Conservation (phyloP, 441 rosid species). For the Gossypium davidsonii region DNA sequence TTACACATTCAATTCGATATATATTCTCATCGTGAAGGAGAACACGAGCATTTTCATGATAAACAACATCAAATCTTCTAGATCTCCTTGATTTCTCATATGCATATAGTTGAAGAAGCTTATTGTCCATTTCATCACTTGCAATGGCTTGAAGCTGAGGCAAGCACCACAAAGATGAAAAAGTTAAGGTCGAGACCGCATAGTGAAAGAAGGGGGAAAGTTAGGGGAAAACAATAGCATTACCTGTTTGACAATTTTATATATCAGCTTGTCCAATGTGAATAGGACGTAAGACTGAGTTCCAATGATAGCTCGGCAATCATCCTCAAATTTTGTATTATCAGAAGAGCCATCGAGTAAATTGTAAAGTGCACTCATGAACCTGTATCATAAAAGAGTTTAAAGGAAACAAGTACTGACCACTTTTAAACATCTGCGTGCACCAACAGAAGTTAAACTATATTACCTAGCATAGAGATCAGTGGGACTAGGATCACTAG, state of each 20-base stretch:
- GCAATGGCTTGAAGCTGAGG: slow-evolving; percentile 82
- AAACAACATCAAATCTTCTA: slow-evolving; percentile 66
- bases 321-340: slow-evolving; percentile 93
- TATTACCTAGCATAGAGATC: slow-evolving; percentile 83
- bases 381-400: slow-evolving; percentile 39
- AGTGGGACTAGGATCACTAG: slow-evolving; percentile 56
- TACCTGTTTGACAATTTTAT: slow-evolving; percentile 93
- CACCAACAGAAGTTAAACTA: slow-evolving; percentile 14
- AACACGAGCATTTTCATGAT: slow-evolving; percentile 79
- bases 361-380: slow-evolving; percentile 88
- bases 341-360: slow-evolving; percentile 94
- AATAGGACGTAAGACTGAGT: slow-evolving; percentile 92
- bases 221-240: not conserved
- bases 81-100: slow-evolving; percentile 81
- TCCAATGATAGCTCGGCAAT: slow-evolving; percentile 90
- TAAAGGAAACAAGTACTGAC: slow-evolving; percentile 9
- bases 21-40: slow-evolving; percentile 87
- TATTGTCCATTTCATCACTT: slow-evolving; percentile 83
- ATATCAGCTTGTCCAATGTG: slow-evolving; percentile 90
- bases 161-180: slow-evolving; percentile 6
- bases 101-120: slow-evolving; percentile 70
- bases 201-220: not conserved
- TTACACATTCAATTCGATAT: slow-evolving; percentile 87
- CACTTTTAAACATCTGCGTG: not conserved
- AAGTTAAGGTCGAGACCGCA: not conserved